Evolutionary conservation across 192 early-diverging fungal genomes (phyloP), one percentile per base, ranked within the genome.

Genomic region (Entomortierella lignicola): DNA sequence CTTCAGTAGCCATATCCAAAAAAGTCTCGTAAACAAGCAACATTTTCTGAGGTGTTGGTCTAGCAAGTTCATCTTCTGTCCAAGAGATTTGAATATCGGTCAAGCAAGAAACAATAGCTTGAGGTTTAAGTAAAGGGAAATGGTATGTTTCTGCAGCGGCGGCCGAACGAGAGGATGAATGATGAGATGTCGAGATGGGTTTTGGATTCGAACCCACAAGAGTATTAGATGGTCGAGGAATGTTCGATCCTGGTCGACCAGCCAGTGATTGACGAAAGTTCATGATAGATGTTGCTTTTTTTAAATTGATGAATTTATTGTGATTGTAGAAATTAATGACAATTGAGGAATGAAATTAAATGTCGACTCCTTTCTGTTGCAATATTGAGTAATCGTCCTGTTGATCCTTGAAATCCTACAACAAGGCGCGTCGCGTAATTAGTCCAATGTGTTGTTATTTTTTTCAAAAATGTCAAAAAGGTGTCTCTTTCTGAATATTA

Each of bases 61-160:
- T 87, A 31, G 83, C 84, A 53, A 95, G 59, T 63, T 96, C 95
- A 54, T 93, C 91, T 26, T 91, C 87, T 29, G 84, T 70, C 47
- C 91, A 86, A 11, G 90, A 88, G 31, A 96, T 88, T 27, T 92
- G 84, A 30, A 96, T 74, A 66, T 96, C 93, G n/a, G 81, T 52
- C 89, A 95, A 88, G 71, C 91, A 92, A 26, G 85, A 80, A 34
- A 95, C 86, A 26, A 96, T 92, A 43, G 94, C 93, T 34, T 85
- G 73, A 11, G 86, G 85, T 81, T 89, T 90, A 50, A 95, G 89
- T 20, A 86, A 83, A 6, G 95, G 95, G 70, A 91, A 96, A 31
- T 81, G 72, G 18, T 83, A 83, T 12, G 27, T 55, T 26, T 59
- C 54, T 2, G 48, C 56, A 32, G 34, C 26, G 12, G 42, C 27